Evolutionary conservation across 176 grass and related monocot genomes (phyloP).

Genomic region (Otatea glauca): DNA sequence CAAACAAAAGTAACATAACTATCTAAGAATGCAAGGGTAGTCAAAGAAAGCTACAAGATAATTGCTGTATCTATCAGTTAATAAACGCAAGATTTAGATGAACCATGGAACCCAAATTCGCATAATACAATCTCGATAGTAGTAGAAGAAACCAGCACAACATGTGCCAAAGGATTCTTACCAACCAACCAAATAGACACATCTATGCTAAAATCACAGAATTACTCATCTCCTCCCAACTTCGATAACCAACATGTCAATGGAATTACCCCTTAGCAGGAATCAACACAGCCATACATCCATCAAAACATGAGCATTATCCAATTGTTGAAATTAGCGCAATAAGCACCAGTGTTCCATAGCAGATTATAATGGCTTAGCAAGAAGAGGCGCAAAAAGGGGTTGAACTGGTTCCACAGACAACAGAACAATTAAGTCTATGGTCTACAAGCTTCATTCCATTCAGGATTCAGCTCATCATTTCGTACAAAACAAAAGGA

Average conservation of each 20-base stretch:
- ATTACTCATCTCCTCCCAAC: not conserved
- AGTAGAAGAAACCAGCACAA: not conserved
- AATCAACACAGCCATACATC: not conserved
- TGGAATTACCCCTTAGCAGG: not conserved
- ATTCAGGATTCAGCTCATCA: constrained; percentile 56
- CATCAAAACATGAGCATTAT: not conserved
- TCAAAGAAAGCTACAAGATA: not conserved
- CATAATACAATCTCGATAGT: not conserved
- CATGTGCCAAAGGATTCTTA: not conserved
- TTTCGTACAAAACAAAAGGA: constrained; percentile 38
- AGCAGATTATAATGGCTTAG: not conserved
- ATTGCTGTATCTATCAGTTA: not conserved
- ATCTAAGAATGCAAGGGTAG: not conserved
- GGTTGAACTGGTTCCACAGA: constrained; percentile 34
- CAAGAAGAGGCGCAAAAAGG: not conserved
- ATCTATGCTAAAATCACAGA: not conserved
- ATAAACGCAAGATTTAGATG: not conserved
- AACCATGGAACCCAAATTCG: not conserved
- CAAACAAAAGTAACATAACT: not conserved
- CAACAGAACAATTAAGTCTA: constrained; percentile 31
- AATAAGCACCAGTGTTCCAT: not conserved
- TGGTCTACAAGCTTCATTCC: constrained; percentile 52
- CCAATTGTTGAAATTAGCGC: not conserved
- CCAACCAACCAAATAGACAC: not conserved
- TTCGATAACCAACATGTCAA: not conserved